Base-by-base conservation (phyloP, 2,329 filamentous ascomycete species). In the Epichloe uncinata region DNA sequence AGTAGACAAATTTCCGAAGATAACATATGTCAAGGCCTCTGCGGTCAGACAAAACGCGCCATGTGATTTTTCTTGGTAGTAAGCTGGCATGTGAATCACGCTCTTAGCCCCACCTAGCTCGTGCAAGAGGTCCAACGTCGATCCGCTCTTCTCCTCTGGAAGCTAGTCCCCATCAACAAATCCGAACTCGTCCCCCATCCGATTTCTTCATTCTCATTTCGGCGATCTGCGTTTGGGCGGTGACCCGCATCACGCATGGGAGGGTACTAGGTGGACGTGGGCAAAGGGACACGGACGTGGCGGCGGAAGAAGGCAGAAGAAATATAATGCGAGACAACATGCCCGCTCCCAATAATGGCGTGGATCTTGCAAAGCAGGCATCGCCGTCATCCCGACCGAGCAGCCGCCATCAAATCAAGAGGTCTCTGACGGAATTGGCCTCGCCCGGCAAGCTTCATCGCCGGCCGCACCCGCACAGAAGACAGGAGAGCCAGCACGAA, bases 381-480 rank as follows among this genome's bases (percentile, higher is more conserved):
- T 37, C 40, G 40, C 34, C 42, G 15, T 42, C 55, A 22, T 42
- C 53, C 30, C 59, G 58, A 48, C 54, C 58, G 26, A 58, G 57
- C 60, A 56, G 59, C 62, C 71, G 71, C 52, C 77, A 78, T 56
- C 74, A 77, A 56, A 67, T 79, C 52, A 74, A 70, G 53, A 72
- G 75, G 35, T 81, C 79, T 44, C 70, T 79, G 52, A 73, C 72
- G 42, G 77, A 79, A 55, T 57, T 78, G 47, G 68, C 74, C 22
- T 70, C 73, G 36, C 73, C 75, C 20, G 65, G 69, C 52, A 69
- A 65, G 51, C 63, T 68, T 54, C 56, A 58, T 61, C 69, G 71
- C 45, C 62, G 63, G n/a, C 64, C 64, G 49, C 63, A 63, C 6
- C 43, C 45, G 38, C 55, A 57, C 61, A 69, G 71, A 41, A 58